phyloP scores from a whole-genome alignment of 768 basidiomycete species.

The Lactarius deliciosus region DNA sequence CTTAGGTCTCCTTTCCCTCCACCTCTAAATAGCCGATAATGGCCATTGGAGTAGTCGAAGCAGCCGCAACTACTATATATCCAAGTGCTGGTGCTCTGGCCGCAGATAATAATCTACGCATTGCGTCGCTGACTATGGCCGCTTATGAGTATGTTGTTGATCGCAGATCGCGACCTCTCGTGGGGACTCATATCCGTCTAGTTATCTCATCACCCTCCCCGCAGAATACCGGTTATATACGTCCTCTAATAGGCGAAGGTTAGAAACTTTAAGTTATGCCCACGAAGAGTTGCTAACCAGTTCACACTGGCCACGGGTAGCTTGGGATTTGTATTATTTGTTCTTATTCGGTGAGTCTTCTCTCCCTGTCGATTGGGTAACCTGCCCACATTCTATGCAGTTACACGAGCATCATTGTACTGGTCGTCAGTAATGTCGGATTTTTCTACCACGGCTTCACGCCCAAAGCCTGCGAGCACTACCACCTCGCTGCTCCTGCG shows the following conservation, averaged over 20 bases:
- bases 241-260: conserved; percentile 7
- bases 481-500: conserved; percentile 52
- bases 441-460: conserved; percentile 58
- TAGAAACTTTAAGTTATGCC: neutral
- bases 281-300: neutral
- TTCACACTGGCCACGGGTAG: conserved; percentile 3
- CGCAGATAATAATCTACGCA: conserved; percentile 22
- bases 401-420: conserved; percentile 45
- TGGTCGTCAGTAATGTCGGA: conserved; percentile 55
- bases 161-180: neutral
- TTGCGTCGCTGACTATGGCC: conserved; percentile 26
- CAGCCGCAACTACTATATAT: neutral
- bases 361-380: neutral
- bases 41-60: neutral
- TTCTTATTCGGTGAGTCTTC: conserved; percentile 23
- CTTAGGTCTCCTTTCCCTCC: neutral
- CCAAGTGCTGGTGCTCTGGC: neutral
- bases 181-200: neutral
- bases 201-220: conserved; percentile 29
- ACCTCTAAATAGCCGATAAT: neutral
- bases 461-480: conserved; percentile 44
- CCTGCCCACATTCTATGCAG: conserved; percentile 33
- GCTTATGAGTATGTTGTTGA: conserved; percentile 27
- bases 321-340: conserved; percentile 23
- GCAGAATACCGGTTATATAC: conserved; percentile 27